Conservation (phyloP, 2,329 filamentous ascomycete genomes). For the Nothophoma quercina region DNA sequence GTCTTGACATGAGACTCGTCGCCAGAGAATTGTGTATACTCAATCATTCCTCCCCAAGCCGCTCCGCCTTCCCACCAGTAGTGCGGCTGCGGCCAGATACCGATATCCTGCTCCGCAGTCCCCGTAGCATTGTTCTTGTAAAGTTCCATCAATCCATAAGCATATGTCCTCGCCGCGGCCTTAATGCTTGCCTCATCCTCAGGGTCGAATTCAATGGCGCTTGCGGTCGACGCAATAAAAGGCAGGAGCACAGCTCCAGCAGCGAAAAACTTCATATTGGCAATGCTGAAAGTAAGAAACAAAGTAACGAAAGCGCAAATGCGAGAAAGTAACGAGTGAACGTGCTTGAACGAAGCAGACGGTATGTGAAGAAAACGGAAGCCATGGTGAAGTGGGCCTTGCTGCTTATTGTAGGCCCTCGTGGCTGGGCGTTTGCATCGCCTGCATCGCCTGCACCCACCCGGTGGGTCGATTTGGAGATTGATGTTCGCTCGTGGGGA, state of each 20-base stretch:
- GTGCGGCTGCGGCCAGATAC: slow-evolving; percentile 52
- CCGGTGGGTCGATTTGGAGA: slow-evolving; percentile 12
- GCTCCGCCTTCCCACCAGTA: slow-evolving; percentile 59
- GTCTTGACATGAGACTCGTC: slow-evolving; percentile 54
- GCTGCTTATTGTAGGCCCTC: slow-evolving; percentile 13
- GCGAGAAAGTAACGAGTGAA: slow-evolving; percentile 37
- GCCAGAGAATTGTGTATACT: slow-evolving; percentile 57
- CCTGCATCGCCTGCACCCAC: no score
- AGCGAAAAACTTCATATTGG: slow-evolving; percentile 44
- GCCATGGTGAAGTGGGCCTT: slow-evolving; percentile 27
- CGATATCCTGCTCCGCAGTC: slow-evolving; percentile 39
- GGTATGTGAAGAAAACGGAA: slow-evolving; percentile 22
- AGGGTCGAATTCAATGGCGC: slow-evolving; percentile 41
- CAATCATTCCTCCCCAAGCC: slow-evolving; percentile 49
- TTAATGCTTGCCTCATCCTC: slow-evolving; percentile 46
- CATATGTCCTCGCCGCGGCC: slow-evolving; percentile 39
- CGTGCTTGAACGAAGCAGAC: slow-evolving; percentile 31
- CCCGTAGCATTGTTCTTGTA: slow-evolving; percentile 42
- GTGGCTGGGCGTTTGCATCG: slow-evolving; percentile 15
- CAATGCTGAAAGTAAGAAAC: slow-evolving; percentile 21
- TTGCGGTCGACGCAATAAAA: slow-evolving; percentile 36
- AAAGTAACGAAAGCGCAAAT: slow-evolving; percentile 19
- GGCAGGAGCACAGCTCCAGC: slow-evolving; percentile 48
- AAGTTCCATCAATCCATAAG: slow-evolving; percentile 45
- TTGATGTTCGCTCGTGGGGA: slow-evolving; percentile 15